phyloP scores from a whole-genome alignment of 345 rosid species.

The Ceriops decandra region DNA sequence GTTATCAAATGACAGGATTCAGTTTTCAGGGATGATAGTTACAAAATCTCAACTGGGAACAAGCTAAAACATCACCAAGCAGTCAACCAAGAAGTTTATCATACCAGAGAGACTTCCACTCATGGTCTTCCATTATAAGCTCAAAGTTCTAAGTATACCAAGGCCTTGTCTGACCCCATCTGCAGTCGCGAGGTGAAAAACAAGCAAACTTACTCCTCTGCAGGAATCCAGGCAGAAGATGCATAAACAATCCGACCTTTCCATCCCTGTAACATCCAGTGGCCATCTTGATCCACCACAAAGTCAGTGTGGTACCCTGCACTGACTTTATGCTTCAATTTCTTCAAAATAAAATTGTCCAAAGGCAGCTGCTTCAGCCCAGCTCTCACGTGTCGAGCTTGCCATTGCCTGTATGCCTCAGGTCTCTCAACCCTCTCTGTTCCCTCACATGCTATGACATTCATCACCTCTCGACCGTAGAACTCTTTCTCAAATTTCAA shows the following conservation, averaged over 20 bases:
- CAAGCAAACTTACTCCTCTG: conserved; percentile 4
- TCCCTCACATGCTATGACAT: conserved; percentile 37
- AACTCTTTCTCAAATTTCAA: conserved; percentile 26
- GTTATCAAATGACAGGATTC: too few species aligned
- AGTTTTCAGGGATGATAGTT: too few species aligned
- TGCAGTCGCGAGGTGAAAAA: background rate
- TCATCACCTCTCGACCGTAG: conserved; percentile 29
- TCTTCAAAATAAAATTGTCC: conserved; percentile 13
- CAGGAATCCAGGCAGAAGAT: conserved; percentile 28
- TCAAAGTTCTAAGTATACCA: background rate
- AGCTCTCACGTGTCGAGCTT: conserved; percentile 28
- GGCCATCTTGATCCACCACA: conserved; percentile 27
- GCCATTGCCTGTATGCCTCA: conserved; percentile 38
- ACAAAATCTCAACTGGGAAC: too few species aligned
- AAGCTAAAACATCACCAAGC: too few species aligned
- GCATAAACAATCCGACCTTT: conserved; percentile 28
- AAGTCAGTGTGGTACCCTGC: conserved; percentile 29
- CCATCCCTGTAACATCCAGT: conserved; percentile 38
- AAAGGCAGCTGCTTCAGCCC: conserved; percentile 29
- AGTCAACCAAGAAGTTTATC: too few species aligned
- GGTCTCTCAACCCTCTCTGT: conserved; percentile 30
- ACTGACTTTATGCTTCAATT: conserved; percentile 12
- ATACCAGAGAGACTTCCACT: too few species aligned
- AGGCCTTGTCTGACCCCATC: background rate
- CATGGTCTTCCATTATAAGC: background rate